These are phyloP conservation scores for Mollisia scopiformis DNA, from an alignment of 2,329 filamentous ascomycete species.

Conservation along the genomic window DNA sequence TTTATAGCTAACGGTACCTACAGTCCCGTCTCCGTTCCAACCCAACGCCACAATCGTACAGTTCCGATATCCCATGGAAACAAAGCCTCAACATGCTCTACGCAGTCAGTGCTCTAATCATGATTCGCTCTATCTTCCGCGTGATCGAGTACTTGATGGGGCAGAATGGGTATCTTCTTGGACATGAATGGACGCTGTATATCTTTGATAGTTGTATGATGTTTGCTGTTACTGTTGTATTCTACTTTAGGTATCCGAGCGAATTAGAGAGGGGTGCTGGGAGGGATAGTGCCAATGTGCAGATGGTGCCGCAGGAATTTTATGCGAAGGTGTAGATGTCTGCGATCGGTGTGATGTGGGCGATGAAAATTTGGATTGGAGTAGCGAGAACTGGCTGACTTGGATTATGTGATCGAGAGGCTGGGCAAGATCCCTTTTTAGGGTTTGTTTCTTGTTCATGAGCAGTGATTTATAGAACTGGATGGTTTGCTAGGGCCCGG, in stretches of 20 bases:
- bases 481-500: no score
- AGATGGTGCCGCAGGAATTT: neutral
- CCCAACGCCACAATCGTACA: neutral
- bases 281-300: neutral
- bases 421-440: no score
- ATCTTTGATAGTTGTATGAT: slow-evolving; percentile 47
- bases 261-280: neutral
- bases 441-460: no score
- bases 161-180: slow-evolving; percentile 37
- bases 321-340: neutral
- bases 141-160: slow-evolving; percentile 51
- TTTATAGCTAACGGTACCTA: neutral
- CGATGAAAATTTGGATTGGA: no score
- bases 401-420: no score
- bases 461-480: no score
- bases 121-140: slow-evolving; percentile 49
- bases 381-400: no score
- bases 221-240: slow-evolving; percentile 37
- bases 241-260: slow-evolving; percentile 28
- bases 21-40: neutral
- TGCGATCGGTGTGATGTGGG: no score
- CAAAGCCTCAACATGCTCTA: slow-evolving; percentile 47
- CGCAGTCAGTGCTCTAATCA: slow-evolving; percentile 45
- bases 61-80: slow-evolving; percentile 29
- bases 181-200: slow-evolving; percentile 47